Base-by-base conservation (phyloP, 345 rosid species). In the Citrus trifoliata region DNA sequence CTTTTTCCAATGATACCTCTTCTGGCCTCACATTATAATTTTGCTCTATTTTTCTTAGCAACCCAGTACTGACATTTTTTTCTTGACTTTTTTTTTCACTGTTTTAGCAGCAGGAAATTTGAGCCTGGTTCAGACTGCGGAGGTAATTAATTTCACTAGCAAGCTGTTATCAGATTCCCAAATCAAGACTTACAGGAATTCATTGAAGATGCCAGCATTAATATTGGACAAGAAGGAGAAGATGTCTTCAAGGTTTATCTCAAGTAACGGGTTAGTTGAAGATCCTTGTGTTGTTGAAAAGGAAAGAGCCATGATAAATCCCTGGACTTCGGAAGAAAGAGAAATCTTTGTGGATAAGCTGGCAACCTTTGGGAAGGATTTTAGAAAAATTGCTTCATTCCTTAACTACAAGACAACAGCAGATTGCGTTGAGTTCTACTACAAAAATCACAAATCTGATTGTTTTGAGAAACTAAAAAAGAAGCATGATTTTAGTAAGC, bases 391-490 rank as follows among this genome's bases (percentile, higher is more conserved):
- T 80, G 93, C 98, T 82, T 86, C 98, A 32, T 94, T 82, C 85
- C 93, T 97, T 71, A 90, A 90, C 70, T 92, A 93, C 79, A 97
- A 94, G 87, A 93, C 92, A 62, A 94, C 95, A 82, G 98, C 99
- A 25, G 98, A 93, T 82, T 97, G 99, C 81, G 91, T 97, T 48
- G 93, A 94, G 80, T 97, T 94, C 83, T 97, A 97, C 85, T 97
- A 94, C 89, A 97, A 94, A 81, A 97, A 97, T 80, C 99, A 93
- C 87, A 97, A 97, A 79, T 92, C 98, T 77, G 99, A 91, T 84
- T 81, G 86, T 83, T 94, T 97, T 86, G 89, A 88, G 89, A 93
- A 87, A 82, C 88, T 89, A 53, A 93, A 91, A 92, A 95, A 90
- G 90, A 87, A 87, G 85, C 86, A 67, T 67, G 85, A 85, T 74